A percentile compares a stretch with the other conserved stretches of the same genome.
These are phyloP conservation scores for Aureobasidium zeae DNA, from an alignment of 2,329 filamentous ascomycete genomes.

Conservation along the genomic window DNA sequence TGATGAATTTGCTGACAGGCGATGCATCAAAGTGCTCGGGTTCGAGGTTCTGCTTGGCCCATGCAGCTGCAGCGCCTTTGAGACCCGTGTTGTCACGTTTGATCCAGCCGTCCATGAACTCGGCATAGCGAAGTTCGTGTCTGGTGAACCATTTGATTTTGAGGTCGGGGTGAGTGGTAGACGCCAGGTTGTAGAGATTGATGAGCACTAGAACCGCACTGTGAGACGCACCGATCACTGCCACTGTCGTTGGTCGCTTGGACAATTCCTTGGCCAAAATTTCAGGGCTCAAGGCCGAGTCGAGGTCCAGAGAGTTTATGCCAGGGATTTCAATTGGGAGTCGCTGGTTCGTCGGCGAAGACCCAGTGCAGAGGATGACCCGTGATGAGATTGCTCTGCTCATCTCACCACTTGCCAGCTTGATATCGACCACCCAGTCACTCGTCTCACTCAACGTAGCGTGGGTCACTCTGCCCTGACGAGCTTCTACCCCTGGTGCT, in stretches of 20 bases:
- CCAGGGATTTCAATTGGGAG: conserved; percentile 35
- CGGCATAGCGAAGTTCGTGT: conserved; percentile 52
- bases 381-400: conserved; percentile 31
- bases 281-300: conserved; percentile 47
- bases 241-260: conserved; percentile 37
- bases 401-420: conserved; percentile 16
- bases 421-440: conserved; percentile 32
- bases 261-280: conserved; percentile 37
- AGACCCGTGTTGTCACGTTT: conserved; percentile 56
- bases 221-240: conserved; percentile 54
- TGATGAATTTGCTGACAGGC: conserved; percentile 36
- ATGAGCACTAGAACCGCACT: conserved; percentile 54
- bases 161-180: conserved; percentile 43
- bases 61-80: conserved; percentile 52
- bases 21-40: conserved; percentile 39
- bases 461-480: conserved; percentile 31
- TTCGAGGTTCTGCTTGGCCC: conserved; percentile 51
- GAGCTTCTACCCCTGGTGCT: conserved; percentile 33
- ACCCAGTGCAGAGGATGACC: conserved; percentile 52
- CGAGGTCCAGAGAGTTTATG: conserved; percentile 43
- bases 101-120: conserved; percentile 55
- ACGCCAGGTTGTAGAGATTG: conserved; percentile 49
- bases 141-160: conserved; percentile 54
- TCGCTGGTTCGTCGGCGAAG: conserved; percentile 38
- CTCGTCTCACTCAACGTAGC: conserved; percentile 34